Evolutionary conservation across 768 basidiomycete species (phyloP), one percentile per base, ranked within the genome.

Genomic region (Trametopsis cervina): DNA sequence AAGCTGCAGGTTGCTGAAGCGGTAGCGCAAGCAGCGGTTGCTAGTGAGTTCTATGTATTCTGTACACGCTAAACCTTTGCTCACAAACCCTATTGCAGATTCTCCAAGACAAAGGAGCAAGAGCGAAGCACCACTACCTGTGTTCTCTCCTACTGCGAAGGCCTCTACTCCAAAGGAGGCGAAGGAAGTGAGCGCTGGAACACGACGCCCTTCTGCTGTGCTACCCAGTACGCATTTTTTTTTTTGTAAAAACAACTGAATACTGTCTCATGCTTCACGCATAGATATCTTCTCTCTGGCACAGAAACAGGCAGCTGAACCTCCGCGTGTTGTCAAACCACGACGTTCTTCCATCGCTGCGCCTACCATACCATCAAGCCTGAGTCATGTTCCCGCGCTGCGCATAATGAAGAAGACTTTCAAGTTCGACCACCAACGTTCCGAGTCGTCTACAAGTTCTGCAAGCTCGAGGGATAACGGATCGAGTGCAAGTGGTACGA

Each of bases 321-420:
- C 10, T 47, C 49, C 48, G 13, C 43, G 50, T 15, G 51, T 49
- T 1, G 53, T 49, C 42, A 33, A 45, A 15, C 39, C 42, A 20
- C 44, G 41, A 22, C 43, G 41, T 7, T 36, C 7, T 52, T 24
- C 11, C 44, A 44, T 4, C 23, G 12, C 48, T 33, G 22, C 23
- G 43, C 48, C 50, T 4, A 41, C 51, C 18, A 24, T 47, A n/a
- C 45, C 53, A 26, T 42, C 57, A 36, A 51, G 53, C 3, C 9
- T 35, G 13, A 24, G 29, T 4, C 52, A 58, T 4, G 51, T 61
- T 7, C 64, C 62, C 3, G 62, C 61, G 11, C 53, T 63, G 11
- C 58, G 63, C 10, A 61, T 63, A 23, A 46, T 59, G 11, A 60
- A 62, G 50, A 66, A 65, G 50, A 56, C 60, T 4, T 59, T 56